Base-by-base conservation (phyloP, 257 asterid genomes). In the Nemophila menziesii region DNA sequence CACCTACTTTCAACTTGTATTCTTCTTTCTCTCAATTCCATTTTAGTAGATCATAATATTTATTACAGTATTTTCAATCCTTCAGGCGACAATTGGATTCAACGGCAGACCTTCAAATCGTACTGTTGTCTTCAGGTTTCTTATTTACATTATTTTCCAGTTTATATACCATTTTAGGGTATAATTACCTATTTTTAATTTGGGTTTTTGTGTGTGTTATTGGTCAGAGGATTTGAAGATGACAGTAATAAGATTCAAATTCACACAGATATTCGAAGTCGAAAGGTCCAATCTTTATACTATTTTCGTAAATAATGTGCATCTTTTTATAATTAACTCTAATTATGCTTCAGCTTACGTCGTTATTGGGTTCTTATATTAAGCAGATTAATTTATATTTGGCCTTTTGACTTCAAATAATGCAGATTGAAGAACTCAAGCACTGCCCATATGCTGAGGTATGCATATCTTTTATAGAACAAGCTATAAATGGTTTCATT, bases 51-150 rank as follows among this genome's bases (percentile, higher is more conserved):
- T 15, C 43, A 44, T 29, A 29, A 2, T 29, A 2, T 29, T 29
- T 29, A 7, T 29, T 29, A 29, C 36, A 29, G 7, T 21, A 3
- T 14, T 37, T 37, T 47, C 54, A 40, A 46, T 14, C 52, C 5
- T 57, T 57, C 72, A 87, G 95, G 92, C 93, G 29, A 84, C 98
- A 17, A 74, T 84, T 46, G 62, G 81, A 66, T 60, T 76, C 14
- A 68, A 55, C 36, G 69, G 79, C 34, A 74, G 61, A 23, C 96
- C 98, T 44, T 76, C 87, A 18, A 89, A 89, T 65, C 96, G 98
- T 33, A 80, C 98, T n/a, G 98, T 89, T 41, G 98, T 89, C 55
- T 89, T 78, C 81, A 74, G 96, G 94, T 81, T 48, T 55, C 56
- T 33, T 16, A 16, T 20, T 37, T n/a, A n/a, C n/a, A 8, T 7